Evolutionary conservation across 495 filamentous ascomycete species (phyloP).

Genomic region (Amniculicola lignicola): DNA sequence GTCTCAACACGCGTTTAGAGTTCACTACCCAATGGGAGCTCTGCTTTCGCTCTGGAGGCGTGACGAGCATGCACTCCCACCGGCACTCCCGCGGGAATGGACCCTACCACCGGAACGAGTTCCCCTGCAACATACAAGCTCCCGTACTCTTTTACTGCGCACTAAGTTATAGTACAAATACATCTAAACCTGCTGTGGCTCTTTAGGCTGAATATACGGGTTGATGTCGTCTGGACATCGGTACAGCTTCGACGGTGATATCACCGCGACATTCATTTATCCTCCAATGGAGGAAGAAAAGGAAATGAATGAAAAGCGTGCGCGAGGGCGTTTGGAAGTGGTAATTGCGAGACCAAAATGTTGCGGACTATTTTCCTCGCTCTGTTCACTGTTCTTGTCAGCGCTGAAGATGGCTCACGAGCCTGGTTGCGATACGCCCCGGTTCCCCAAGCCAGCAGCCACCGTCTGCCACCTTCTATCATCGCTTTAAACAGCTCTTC

Average conservation of each 20-base stretch:
- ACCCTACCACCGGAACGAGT: too few species aligned
- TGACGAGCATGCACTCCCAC: too few species aligned
- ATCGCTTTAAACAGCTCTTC: slow-evolving; percentile 53
- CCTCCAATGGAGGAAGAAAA: slow-evolving; percentile 1
- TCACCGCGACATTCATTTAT: slow-evolving; percentile 12
- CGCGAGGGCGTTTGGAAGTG: too few species aligned
- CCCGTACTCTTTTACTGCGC: too few species aligned
- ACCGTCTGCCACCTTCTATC: slow-evolving; percentile 49
- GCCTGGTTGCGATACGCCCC: slow-evolving; percentile 67
- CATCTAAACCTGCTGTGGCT: too few species aligned
- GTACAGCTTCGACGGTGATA: background rate
- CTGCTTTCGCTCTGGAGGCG: too few species aligned
- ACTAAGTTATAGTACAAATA: too few species aligned
- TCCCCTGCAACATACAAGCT: too few species aligned
- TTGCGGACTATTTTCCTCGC: background rate
- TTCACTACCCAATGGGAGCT: too few species aligned
- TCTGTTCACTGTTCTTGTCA: slow-evolving; percentile 29
- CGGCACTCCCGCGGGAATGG: too few species aligned
- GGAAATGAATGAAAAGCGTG: background rate
- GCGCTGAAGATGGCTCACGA: slow-evolving; percentile 57
- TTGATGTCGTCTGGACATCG: background rate
- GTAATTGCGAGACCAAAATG: background rate
- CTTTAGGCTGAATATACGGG: background rate
- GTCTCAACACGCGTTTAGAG: too few species aligned
- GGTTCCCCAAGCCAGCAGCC: slow-evolving; percentile 45